Percentiles rank a stretch among this genome's conserved stretches.
These are phyloP conservation scores for Phascolomyces articulosus DNA, from an alignment of 371 early-diverging fungal genomes.

Conservation along the genomic window DNA sequence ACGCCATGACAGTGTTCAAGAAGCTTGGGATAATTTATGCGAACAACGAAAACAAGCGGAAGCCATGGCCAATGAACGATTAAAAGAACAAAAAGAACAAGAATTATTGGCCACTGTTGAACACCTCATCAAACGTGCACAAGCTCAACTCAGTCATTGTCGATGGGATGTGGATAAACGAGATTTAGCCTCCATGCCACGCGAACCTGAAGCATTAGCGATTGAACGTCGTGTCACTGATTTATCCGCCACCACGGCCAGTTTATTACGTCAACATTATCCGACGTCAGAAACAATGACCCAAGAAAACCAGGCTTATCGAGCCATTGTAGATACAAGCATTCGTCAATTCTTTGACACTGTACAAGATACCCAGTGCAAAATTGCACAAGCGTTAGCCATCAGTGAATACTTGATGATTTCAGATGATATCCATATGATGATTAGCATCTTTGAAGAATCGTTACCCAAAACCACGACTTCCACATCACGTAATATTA, in stretches of 20 bases:
- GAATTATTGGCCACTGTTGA: not conserved
- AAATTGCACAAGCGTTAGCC: slow-evolving; percentile 4
- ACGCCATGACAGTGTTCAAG: not conserved
- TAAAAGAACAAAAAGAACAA: not conserved
- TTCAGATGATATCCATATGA: slow-evolving; percentile 10
- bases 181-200: slow-evolving; percentile 10
- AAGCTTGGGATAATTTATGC: not conserved
- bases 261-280: slow-evolving; percentile 1
- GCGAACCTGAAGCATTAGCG: slow-evolving; percentile 12
- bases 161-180: not conserved
- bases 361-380: slow-evolving; percentile 4
- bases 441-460: slow-evolving; percentile 12
- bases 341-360: not conserved
- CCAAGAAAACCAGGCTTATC: not conserved
- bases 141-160: not conserved
- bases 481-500: not conserved
- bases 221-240: slow-evolving; percentile 1
- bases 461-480: not conserved
- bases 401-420: slow-evolving; percentile 15
- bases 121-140: not conserved
- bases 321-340: not conserved
- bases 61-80: not conserved
- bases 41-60: not conserved
- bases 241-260: slow-evolving; percentile 3
- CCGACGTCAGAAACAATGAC: not conserved